Evolutionary conservation across 148 eudicot species (phyloP).

Genomic region (Amaranthus cruentus): DNA sequence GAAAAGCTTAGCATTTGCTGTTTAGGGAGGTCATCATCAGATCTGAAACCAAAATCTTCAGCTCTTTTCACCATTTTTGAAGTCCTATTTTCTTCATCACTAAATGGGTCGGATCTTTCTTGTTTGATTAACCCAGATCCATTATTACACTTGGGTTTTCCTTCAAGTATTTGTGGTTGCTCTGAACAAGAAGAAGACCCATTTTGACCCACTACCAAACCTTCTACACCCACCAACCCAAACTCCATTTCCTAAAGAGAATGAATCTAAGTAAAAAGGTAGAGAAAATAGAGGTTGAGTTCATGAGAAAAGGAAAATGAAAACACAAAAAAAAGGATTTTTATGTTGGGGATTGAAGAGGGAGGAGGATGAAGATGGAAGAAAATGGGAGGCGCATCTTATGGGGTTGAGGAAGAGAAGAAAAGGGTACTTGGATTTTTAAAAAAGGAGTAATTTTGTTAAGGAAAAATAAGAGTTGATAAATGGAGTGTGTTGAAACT

Average conservation of each 20-base stretch:
- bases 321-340: background rate
- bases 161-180: conserved; percentile 11
- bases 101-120: conserved; percentile 51
- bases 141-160: conserved; percentile 21
- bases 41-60: conserved; percentile 37
- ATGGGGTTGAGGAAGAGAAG: conserved; percentile 4
- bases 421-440: too few species aligned
- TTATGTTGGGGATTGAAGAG: conserved; percentile 12
- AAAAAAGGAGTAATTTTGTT: too few species aligned
- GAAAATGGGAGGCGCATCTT: conserved; percentile 29
- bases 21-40: conserved; percentile 30
- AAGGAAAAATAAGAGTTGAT: background rate
- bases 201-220: conserved; percentile 12
- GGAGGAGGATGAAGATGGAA: conserved; percentile 9
- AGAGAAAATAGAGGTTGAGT: conserved; percentile 16
- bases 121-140: conserved; percentile 54
- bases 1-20: conserved; percentile 62
- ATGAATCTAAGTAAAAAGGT: background rate
- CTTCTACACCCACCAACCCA: conserved; percentile 29
- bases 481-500: too few species aligned
- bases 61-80: conserved; percentile 35
- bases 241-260: conserved; percentile 25
- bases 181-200: background rate
- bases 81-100: conserved; percentile 26
- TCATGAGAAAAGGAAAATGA: conserved; percentile 18